Evolutionary conservation across 2,329 filamentous ascomycete species (phyloP).

Genomic region (Colletotrichum tanaceti): DNA sequence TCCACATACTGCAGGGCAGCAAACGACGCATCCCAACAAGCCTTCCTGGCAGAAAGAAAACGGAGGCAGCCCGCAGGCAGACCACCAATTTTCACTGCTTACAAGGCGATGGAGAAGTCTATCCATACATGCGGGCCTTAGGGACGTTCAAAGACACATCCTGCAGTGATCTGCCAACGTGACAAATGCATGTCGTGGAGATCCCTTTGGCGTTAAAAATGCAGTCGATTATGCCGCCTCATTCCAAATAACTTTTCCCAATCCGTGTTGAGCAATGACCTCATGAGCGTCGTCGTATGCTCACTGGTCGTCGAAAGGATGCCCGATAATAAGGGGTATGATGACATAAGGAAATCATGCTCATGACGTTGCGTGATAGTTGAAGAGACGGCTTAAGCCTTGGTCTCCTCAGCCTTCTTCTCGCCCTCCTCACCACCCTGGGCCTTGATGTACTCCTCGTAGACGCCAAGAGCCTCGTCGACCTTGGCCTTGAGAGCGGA

Average conservation of each 20-base stretch:
- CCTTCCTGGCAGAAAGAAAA: conserved; percentile 35
- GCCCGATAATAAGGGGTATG: conserved; percentile 42
- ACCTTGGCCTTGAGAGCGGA: conserved; percentile 92
- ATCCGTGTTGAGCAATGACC: conserved; percentile 41
- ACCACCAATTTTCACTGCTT: conserved; percentile 57
- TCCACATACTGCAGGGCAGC: conserved; percentile 30
- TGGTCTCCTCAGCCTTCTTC: conserved; percentile 59
- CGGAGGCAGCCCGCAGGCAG: conserved; percentile 49
- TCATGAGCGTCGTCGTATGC: conserved; percentile 34
- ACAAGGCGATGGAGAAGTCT: conserved; percentile 40
- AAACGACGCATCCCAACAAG: conserved; percentile 40
- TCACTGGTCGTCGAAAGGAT: conserved; percentile 39
- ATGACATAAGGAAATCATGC: conserved; percentile 42
- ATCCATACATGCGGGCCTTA: conserved; percentile 37
- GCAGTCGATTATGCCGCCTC: conserved; percentile 41
- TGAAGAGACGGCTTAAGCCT: conserved; percentile 50
- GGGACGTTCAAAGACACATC: conserved; percentile 22
- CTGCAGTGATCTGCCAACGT: conserved; percentile 21
- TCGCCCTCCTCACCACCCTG: conserved; percentile 69
- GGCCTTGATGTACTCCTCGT: conserved; percentile 98
- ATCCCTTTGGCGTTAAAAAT: conserved; percentile 39
- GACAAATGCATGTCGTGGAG: conserved; percentile 35
- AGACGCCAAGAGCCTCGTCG: conserved; percentile 95
- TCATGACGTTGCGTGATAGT: conserved; percentile 39
- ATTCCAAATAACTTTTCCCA: conserved; percentile 42